These are phyloP conservation scores for Neospora caninum DNA, from an alignment of 169 alveolate species.

Conservation along the genomic window DNA sequence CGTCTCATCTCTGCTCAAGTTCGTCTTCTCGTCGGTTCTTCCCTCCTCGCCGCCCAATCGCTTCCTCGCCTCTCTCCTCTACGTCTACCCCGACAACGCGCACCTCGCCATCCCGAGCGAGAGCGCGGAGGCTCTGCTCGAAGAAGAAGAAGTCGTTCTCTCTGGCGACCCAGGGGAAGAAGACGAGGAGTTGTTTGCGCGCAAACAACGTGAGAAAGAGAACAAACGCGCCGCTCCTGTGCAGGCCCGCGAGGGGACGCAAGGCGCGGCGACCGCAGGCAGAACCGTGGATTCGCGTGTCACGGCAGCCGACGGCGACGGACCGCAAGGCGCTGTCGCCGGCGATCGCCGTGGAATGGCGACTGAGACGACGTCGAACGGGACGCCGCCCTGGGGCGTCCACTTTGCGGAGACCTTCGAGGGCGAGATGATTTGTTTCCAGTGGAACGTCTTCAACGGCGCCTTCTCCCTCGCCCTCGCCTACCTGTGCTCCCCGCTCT, in stretches of 20 bases:
- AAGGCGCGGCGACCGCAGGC: neutral
- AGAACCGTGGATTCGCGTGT: neutral
- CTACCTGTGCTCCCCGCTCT: conserved; percentile 35
- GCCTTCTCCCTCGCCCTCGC: conserved; percentile 44
- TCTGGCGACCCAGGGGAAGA: neutral
- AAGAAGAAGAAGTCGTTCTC: conserved; percentile 6
- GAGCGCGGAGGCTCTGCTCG: neutral
- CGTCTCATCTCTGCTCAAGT: neutral
- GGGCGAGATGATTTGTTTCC: conserved; percentile 44
- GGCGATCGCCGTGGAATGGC: neutral
- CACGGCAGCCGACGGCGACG: neutral
- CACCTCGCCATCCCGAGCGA: neutral
- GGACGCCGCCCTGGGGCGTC: neutral
- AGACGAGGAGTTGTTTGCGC: neutral
- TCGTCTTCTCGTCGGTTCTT: neutral
- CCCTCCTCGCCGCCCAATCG: neutral
- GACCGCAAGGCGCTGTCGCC: neutral
- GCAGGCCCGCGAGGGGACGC: neutral
- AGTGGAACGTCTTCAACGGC: conserved; percentile 50
- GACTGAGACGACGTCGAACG: neutral
- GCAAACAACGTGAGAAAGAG: neutral
- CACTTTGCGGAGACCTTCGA: conserved; percentile 29
- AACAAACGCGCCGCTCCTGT: neutral
- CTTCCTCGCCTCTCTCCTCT: conserved; percentile 3
- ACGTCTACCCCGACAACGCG: conserved; percentile 1